Base-by-base conservation (phyloP, 129 eudicot genomes). In the Solidago caesia region DNA sequence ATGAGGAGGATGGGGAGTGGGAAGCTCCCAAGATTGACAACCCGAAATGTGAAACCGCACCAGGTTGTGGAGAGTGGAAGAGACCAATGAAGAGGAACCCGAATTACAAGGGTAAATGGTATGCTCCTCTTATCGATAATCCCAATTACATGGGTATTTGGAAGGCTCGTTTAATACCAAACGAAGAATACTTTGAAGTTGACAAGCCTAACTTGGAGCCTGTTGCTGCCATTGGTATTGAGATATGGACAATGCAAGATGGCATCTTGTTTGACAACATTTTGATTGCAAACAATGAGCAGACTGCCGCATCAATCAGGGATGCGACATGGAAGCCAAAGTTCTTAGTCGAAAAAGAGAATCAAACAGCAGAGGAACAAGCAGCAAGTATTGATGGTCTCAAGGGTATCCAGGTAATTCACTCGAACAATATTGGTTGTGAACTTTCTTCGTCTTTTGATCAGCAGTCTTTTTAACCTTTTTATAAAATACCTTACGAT, bases 231-330 rank as follows among this genome's bases (percentile, higher is more conserved):
- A 80, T 94, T 76, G 98, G 98, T 44, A 94, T 94, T 75, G 98
- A 94, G 84, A 94, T 94, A 63, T 94, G 98, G 98, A 94, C 98
- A 64, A 91, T 94, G 98, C 97, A 94, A 87, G 96, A 91, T 82
- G 97, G 98, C 8, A 94, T 94, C 45, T 66, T 94, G 87, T 94
- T 90, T 52, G 97, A 91, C 80, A 94, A 90, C 68, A 82, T 94
- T 70, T 75, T 94, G 87, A 88, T 94, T 68, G 80, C 98, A 7
- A 83, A 75, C 48, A 89, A 85, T 52, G 97, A 91, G 79, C 83
- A 84, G 51, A 86, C 74, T 21, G 98, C 98, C 12, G 96, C 80
- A 60, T 63, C 86, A 4, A 76, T 79, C 60, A 84, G 96, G 68
- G 85, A 77, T 62, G 83, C 85, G 42, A 80, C 84, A 1, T 94